A percentile compares a stretch with the other conserved stretches of the same genome.
Evolutionary conservation across 257 asterid species (phyloP).

Genomic region (Solanum bulbocastanum): DNA sequence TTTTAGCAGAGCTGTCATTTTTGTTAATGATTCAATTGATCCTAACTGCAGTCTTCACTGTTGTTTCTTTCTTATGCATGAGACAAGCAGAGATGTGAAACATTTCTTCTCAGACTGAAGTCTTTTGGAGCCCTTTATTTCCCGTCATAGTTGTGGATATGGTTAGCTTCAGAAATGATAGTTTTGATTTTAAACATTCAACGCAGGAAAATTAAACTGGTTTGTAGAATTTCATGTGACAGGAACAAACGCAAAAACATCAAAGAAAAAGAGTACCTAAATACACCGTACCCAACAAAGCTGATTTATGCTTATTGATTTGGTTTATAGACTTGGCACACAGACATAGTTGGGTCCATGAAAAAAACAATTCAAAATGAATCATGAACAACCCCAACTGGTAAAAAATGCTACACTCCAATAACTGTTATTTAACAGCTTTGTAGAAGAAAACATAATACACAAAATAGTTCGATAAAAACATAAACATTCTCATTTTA

Average conservation of each 20-base stretch:
- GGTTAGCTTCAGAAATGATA: neutral
- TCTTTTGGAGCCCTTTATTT: neutral
- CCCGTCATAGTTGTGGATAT: neutral
- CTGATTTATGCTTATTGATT: neutral
- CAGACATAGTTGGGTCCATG: neutral
- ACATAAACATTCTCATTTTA: neutral
- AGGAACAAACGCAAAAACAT: neutral
- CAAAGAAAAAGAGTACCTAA: neutral
- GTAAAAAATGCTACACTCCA: neutral
- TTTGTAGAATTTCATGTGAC: neutral
- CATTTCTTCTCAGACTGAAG: neutral
- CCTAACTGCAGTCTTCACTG: neutral
- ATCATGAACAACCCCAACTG: neutral
- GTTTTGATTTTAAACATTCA: neutral
- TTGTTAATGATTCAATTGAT: neutral
- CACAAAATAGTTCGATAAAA: neutral
- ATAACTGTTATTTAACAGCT: neutral
- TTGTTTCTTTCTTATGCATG: neutral
- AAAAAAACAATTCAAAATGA: neutral
- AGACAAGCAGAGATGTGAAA: neutral
- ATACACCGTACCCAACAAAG: neutral
- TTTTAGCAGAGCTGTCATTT: neutral
- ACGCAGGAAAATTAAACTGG: neutral
- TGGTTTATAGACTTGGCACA: neutral
- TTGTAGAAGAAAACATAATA: neutral